Conservation (phyloP, 176 grass and related monocot species). For the Oryza meridionalis region DNA sequence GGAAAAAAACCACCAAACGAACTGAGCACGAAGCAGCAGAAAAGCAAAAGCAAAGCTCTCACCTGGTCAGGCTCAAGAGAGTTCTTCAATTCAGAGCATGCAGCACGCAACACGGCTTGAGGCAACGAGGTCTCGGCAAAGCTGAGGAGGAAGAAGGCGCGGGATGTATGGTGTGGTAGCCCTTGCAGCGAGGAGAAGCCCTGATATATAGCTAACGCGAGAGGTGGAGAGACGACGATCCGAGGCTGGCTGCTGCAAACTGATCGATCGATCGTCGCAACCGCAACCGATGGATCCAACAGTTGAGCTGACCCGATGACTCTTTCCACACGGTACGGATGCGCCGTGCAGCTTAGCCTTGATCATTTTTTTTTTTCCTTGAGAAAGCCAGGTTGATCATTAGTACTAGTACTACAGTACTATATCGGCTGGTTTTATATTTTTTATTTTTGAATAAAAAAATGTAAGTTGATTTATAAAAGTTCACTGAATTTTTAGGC, state of each 20-base stretch:
- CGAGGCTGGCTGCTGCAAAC: background rate
- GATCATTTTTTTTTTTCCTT: too few species aligned
- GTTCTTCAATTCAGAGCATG: background rate
- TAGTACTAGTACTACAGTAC: too few species aligned
- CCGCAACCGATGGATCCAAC: constrained; percentile 5
- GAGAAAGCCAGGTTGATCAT: background rate
- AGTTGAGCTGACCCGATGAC: constrained; percentile 24
- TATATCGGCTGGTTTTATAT: too few species aligned
- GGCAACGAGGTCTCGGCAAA: background rate
- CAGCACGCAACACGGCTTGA: background rate
- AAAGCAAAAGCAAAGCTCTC: background rate
- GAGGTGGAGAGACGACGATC: background rate
- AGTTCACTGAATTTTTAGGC: background rate
- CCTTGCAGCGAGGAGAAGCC: background rate
- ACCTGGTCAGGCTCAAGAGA: background rate
- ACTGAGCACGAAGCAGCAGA: background rate
- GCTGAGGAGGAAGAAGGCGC: background rate
- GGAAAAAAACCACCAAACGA: background rate
- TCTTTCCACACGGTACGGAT: constrained; percentile 23
- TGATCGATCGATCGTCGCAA: background rate
- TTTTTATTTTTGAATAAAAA: background rate
- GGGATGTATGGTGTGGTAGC: background rate
- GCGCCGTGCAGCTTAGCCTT: background rate
- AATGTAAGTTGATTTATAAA: background rate
- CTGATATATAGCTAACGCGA: constrained; percentile 8